Conservation (phyloP, 805 yeast genomes). For the Candida coleopterorum region DNA sequence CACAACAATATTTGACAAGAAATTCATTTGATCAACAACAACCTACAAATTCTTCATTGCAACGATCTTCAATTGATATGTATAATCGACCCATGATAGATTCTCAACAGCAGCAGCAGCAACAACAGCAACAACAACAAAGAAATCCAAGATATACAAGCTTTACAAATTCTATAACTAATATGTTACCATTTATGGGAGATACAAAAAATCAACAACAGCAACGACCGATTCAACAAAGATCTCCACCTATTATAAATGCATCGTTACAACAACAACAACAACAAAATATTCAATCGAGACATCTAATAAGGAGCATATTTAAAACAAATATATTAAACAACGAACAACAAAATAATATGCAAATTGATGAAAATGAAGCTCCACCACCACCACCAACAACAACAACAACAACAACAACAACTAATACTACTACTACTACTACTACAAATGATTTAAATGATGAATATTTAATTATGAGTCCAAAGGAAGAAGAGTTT, state of each 20-base stretch:
- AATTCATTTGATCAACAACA: conserved; percentile 33
- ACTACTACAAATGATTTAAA: neutral
- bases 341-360: neutral
- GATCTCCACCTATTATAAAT: conserved; percentile 12
- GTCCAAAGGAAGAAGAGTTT: conserved; percentile 16
- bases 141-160: conserved; percentile 24
- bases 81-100: conserved; percentile 29
- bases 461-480: conserved; percentile 16
- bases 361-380: conserved; percentile 2
- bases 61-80: conserved; percentile 31
- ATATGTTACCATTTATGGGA: conserved; percentile 39
- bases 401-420: no score
- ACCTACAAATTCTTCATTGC: conserved; percentile 16
- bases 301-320: conserved; percentile 31
- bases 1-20: conserved; percentile 36
- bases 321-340: conserved; percentile 16
- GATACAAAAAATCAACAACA: conserved; percentile 16
- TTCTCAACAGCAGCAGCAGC: conserved; percentile 18
- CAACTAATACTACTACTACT: no score
- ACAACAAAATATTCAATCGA: conserved; percentile 14
- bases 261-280: conserved; percentile 14
- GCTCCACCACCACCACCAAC: no score
- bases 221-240: conserved; percentile 10
- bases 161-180: conserved; percentile 33
- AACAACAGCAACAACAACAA: conserved; percentile 14